phyloP scores from a whole-genome alignment of 148 eudicot species.

The Beta vulgaris region DNA sequence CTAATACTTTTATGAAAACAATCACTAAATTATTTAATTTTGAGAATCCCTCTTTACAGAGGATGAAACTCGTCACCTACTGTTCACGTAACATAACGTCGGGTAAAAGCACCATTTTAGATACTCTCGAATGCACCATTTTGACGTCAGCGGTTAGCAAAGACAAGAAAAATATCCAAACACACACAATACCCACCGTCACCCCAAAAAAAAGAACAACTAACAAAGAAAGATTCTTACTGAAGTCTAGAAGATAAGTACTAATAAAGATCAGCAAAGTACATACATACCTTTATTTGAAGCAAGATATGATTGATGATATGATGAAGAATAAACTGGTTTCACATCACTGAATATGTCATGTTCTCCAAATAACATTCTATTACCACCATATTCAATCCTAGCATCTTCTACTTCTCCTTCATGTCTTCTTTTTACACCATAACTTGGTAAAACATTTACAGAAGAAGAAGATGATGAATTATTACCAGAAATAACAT shows the following conservation, averaged over 20 bases:
- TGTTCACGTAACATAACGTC: no score
- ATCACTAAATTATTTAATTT: no score
- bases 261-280: background rate
- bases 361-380: background rate
- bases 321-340: constrained; percentile 4
- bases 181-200: background rate
- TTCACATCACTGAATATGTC: constrained; percentile 17
- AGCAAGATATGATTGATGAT: constrained; percentile 24
- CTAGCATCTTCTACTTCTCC: constrained; percentile 8
- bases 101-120: no score
- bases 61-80: no score
- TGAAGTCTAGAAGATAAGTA: constrained; percentile 12
- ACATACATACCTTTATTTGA: constrained; percentile 35
- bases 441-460: background rate
- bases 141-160: no score
- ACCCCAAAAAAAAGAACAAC: background rate
- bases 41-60: no score
- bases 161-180: background rate
- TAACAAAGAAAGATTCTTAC: constrained; percentile 15
- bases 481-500: constrained; percentile 56
- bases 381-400: constrained; percentile 13
- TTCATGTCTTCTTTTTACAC: constrained; percentile 20
- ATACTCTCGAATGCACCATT: no score
- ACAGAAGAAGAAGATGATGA: background rate
- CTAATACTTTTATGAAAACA: no score